These are phyloP conservation scores for Dichotomopilus funicola DNA, from an alignment of 2,329 filamentous ascomycete genomes.

Conservation along the genomic window DNA sequence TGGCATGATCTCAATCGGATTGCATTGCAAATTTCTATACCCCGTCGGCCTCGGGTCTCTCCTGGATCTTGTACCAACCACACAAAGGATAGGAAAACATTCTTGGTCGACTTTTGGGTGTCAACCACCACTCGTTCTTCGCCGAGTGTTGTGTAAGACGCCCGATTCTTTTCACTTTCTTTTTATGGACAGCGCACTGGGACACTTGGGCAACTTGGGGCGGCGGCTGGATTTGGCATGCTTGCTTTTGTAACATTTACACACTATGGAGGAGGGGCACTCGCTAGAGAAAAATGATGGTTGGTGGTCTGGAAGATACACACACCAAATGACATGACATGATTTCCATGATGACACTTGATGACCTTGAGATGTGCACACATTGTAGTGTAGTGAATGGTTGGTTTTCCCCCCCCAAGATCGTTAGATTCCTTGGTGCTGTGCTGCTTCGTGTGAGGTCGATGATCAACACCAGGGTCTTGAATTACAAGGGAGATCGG, in stretches of 20 bases:
- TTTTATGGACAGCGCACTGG: not conserved
- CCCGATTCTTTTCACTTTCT: not conserved
- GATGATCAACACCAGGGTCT: too few relatives aligned
- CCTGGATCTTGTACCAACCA: not conserved
- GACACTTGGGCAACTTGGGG: slow-evolving; percentile 1
- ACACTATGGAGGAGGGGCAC: not conserved
- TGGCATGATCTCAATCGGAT: not conserved
- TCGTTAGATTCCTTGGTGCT: too few relatives aligned
- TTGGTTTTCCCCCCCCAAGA: not conserved
- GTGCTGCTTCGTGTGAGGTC: too few relatives aligned
- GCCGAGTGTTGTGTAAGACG: too few relatives aligned
- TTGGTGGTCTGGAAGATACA: not conserved
- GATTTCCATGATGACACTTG: not conserved
- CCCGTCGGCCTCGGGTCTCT: not conserved
- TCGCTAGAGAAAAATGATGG: slow-evolving; percentile 8
- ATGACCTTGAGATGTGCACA: not conserved
- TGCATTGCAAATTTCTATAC: not conserved
- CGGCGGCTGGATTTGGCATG: not conserved
- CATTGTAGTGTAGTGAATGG: not conserved
- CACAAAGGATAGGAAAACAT: not conserved
- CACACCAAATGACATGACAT: not conserved
- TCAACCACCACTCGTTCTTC: too few relatives aligned
- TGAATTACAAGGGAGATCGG: too few relatives aligned
- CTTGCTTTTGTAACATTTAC: not conserved
- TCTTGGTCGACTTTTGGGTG: not conserved